Base-by-base conservation (phyloP, 345 rosid genomes). In the Balakata baccata region DNA sequence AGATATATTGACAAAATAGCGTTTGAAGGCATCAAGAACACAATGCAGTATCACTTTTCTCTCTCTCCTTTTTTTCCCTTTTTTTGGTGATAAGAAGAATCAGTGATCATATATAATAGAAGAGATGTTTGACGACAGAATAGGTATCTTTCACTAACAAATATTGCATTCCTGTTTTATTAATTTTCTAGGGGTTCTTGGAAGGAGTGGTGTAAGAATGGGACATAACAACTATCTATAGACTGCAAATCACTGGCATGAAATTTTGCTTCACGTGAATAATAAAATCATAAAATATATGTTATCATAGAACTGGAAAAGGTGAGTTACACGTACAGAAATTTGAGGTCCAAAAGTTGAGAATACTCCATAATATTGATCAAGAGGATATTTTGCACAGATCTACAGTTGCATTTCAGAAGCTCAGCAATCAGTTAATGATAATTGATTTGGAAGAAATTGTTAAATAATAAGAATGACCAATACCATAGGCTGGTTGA, bases 291-390 rank as follows among this genome's bases (percentile, higher is more conserved):
- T 5, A 69, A 20, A 61, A 41, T 64, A 53, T 7, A 29, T 38
- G 43, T 20, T 50, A 47, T 72, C 9, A 54, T 10, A 43, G 54
- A 69, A 16, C 37, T 63, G 68, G 54, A 71, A 58, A 67, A 54
- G 50, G 14, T 62, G 78, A 51, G 52, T 67, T 73, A 69, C 68
- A 83, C 84, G 5, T 45, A 86, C 93, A 73, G 90, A 64, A 61
- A 86, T 74, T 67, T 84, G 97, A 74, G 92, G 76, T 69, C 92
- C 98, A 74, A 83, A 84, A 65, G 98, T 63, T 51, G 97, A 85
- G 77, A 90, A 83, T 68, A 91, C 69, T 77, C 97, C 98, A 80
- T 87, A 92, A 78, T 77, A 89, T 69, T 84, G 96, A 75, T 91
- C 98, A 59, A 59, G 83, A 46, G 90, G 96, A 81, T 85, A 86